Evolutionary conservation across 495 filamentous ascomycete species (phyloP), one percentile per base, ranked within the genome.

Genomic region (Pyronema omphalodes): DNA sequence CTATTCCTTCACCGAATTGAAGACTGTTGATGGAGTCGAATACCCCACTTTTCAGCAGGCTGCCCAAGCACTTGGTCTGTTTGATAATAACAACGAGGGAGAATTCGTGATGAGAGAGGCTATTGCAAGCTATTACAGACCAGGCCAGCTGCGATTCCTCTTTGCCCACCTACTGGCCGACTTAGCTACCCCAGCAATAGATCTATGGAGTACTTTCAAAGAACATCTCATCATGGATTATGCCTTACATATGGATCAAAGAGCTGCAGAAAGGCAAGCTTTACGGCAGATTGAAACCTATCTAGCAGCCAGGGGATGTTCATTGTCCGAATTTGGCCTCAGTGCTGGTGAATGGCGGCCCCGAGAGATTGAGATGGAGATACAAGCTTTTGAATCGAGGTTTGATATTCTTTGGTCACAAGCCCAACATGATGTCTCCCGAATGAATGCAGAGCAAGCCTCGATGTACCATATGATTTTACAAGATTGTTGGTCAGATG

Each of bases 1-100:
- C 8, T 43, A 37, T n/a, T 44, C 15, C 9, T 53, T 52, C 40
- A 1, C 7, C 7, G 45, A 55, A 11, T 9, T 53, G 0, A 0
- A 47, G 7, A 52, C 48, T 51, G 47, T 60, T 0, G 44, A 55
- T 23, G 37, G 37, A 0, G 36, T 48, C 7, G 7, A 12, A 1
- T 44, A 52, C 44, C 0, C 8, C 14, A 60, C 46, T 33, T 60
- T 53, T 46, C 51, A 58, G 9, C 29, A 55, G 33, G 58, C 52
- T 40, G 56, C 58, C 34, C 9, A 9, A 36, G 47, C 8, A 7
- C 17, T 55, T 8, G 56, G 58, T 4, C 9, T 60, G 3, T 60
- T 60, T 50, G 40, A 55, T 1, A 51, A 55, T 33, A 11, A 33
- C 7, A 43, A 36, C 11, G 40, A 58, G 11, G 48, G 19, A 1